Conservation (phyloP, 164 flowering plant genomes). For the Nelumbo lutea region DNA sequence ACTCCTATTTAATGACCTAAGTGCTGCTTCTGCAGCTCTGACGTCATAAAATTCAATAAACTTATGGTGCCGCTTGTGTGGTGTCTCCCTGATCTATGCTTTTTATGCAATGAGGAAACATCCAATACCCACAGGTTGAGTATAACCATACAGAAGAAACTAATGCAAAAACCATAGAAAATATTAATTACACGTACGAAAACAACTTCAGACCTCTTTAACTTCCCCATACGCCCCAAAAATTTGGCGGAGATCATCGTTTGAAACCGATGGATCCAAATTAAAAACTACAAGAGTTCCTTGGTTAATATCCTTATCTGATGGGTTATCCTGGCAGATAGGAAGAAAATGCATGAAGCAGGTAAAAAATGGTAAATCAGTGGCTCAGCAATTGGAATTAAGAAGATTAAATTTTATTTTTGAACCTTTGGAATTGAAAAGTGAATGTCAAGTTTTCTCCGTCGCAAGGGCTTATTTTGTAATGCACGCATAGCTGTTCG, state of each 20-base stretch:
- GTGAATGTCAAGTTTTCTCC: conserved; percentile 98
- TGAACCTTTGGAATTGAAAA: conserved; percentile 96
- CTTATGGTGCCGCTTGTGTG: conserved; percentile 92
- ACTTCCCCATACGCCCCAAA: conserved; percentile 95
- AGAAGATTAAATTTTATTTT: neutral
- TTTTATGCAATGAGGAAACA: conserved; percentile 18
- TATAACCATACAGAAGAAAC: conserved; percentile 9
- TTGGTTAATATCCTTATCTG: conserved; percentile 94
- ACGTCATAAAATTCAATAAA: conserved; percentile 97
- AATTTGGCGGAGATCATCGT: conserved; percentile 79
- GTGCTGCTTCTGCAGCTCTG: conserved; percentile 94
- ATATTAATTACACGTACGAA: neutral
- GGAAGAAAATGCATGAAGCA: conserved; percentile 1
- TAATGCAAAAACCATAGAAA: conserved; percentile 5
- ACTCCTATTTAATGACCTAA: conserved; percentile 78
- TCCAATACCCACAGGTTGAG: neutral
- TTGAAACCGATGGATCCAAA: conserved; percentile 89
- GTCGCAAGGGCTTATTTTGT: conserved; percentile 85
- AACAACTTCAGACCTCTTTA: conserved; percentile 62
- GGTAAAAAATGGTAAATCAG: conserved; percentile 3
- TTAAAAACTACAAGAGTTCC: conserved; percentile 95
- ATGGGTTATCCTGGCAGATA: conserved; percentile 79
- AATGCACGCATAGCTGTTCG: conserved; percentile 95
- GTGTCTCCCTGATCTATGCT: conserved; percentile 91
- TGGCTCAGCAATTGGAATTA: neutral